Base-by-base conservation (phyloP, 2,329 filamentous ascomycete species). In the Botrytis byssoidea region DNA sequence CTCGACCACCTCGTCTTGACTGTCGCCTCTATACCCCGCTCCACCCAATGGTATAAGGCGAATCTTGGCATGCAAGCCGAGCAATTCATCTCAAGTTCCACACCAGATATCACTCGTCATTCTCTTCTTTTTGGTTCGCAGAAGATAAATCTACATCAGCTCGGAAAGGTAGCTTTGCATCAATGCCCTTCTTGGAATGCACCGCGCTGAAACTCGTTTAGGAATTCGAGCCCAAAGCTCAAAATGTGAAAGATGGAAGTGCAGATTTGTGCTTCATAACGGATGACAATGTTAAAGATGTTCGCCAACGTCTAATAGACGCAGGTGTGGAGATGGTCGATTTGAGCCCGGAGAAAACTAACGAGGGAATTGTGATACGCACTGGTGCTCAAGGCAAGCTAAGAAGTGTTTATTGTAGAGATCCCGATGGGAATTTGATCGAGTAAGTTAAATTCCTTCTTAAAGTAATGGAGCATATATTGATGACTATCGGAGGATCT, bases 1-100 rank as follows among this genome's bases (percentile, higher is more conserved):
- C 76, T 91, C 22, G 88, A 91, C 79, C 89, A 91, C 76, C 81
- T 91, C 14, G 88, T 91, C 74, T 83, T 91, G 29, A 91, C 89
- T 1, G 88, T 88, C 74, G 82, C 82, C 57, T 84, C 84, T 73
- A 83, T 90, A 7, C 79, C 83, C 8, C 81, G 81, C 16, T 88
- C 87, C 0, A 82, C 86, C 44, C 77, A 82, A 51, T 91, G 88
- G 84, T 91, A 90, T 82, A 84, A 84, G 1, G 82, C 82, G 4
- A 82, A 85, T 73, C 84, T 90, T 1, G 88, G 88, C 71, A 91
- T 91, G 88, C 83, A 83, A 68, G 82, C 86, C 44, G 85, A 87
- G 75, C 82, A 83, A 0, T 90, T 90, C 77, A 78, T 82, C 0
- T 85, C 86, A 0, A 77, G 82, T 18, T 75, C 81, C 9, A 82